Conservation (phyloP, 2,329 filamentous ascomycete genomes). For the Penicillium sp. region DNA sequence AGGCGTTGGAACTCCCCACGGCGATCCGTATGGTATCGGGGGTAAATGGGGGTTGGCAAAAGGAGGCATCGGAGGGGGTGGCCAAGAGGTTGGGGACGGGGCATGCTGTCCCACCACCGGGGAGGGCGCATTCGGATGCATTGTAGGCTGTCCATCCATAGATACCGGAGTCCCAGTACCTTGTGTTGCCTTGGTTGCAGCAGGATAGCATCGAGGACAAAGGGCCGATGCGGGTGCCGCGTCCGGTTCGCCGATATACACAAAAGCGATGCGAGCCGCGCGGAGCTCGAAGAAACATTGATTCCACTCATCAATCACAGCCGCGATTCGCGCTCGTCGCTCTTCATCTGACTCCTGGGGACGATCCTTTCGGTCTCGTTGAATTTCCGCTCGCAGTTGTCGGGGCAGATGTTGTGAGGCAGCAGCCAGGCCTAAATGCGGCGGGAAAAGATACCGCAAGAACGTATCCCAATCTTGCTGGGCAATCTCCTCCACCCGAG, state of each 20-base stretch:
- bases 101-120: slow-evolving; percentile 13
- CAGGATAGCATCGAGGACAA: slow-evolving; percentile 42
- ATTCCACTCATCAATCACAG: slow-evolving; percentile 46
- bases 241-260: slow-evolving; percentile 36
- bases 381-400: slow-evolving; percentile 41
- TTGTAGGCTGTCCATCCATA: slow-evolving; percentile 10
- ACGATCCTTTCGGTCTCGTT: slow-evolving; percentile 43
- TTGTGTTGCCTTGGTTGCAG: slow-evolving; percentile 34
- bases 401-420: slow-evolving; percentile 37
- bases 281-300: slow-evolving; percentile 42
- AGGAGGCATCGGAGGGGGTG: slow-evolving; percentile 12
- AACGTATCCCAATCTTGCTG: slow-evolving; percentile 48
- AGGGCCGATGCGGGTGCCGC: slow-evolving; percentile 36
- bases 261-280: slow-evolving; percentile 33
- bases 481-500: slow-evolving; percentile 33
- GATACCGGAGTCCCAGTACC: slow-evolving; percentile 12
- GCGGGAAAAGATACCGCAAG: slow-evolving; percentile 42
- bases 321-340: slow-evolving; percentile 37
- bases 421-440: slow-evolving; percentile 38
- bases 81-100: slow-evolving; percentile 15
- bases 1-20: slow-evolving; percentile 19
- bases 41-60: slow-evolving; percentile 10
- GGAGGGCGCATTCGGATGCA: slow-evolving; percentile 10
- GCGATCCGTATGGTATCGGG: slow-evolving; percentile 14
- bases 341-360: slow-evolving; percentile 44